Conservation (phyloP, 345 rosid genomes). For the Firmiana major region DNA sequence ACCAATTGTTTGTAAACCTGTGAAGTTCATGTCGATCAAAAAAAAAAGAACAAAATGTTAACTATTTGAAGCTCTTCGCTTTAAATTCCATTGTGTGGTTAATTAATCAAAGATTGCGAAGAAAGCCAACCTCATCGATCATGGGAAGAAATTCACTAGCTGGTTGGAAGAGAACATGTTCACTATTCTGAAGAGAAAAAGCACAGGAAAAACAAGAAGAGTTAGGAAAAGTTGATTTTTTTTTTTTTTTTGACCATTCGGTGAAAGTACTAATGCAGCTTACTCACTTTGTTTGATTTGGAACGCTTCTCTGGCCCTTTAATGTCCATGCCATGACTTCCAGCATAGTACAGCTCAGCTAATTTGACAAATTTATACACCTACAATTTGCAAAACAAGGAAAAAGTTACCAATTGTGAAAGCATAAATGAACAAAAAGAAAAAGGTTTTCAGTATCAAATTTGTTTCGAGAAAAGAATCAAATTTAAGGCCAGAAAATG, state of each 20-base stretch:
- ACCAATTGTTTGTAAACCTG: constrained; percentile 55
- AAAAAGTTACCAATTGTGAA: neutral
- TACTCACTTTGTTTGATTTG: constrained; percentile 47
- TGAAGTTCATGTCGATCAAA: neutral
- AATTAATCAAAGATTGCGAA: neutral
- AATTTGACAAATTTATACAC: constrained; percentile 78
- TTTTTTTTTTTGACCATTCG: neutral
- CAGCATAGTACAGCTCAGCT: constrained; percentile 89
- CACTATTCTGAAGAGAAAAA: constrained; percentile 35
- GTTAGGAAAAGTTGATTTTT: neutral
- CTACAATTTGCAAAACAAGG: constrained; percentile 27
- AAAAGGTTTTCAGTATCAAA: neutral
- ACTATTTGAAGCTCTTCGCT: neutral
- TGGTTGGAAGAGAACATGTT: constrained; percentile 68
- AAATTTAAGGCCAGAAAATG: constrained; percentile 8
- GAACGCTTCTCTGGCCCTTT: constrained; percentile 71
- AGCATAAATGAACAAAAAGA: neutral
- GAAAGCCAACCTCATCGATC: constrained; percentile 65
- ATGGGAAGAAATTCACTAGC: constrained; percentile 77
- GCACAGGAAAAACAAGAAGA: neutral
- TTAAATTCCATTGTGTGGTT: neutral
- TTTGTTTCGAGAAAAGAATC: neutral
- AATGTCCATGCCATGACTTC: constrained; percentile 99
- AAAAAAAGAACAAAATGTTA: neutral
- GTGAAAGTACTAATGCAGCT: neutral